Base-by-base conservation (phyloP, 805 yeast genomes). In the Ogataea zsoltii region DNA sequence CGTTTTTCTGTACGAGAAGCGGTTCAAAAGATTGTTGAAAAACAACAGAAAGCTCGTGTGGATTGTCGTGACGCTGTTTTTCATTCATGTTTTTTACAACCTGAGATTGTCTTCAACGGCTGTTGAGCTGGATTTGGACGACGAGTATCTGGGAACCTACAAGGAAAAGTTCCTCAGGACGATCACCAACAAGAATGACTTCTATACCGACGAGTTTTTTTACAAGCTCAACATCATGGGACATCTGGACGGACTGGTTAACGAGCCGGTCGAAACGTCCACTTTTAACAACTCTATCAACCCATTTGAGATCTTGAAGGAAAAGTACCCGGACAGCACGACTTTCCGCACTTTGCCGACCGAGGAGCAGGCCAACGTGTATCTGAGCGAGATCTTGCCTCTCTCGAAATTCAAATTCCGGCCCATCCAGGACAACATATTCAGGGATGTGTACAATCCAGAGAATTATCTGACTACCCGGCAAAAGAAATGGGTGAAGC, bases 91-190 rank as follows among this genome's bases (percentile, higher is more conserved):
- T 12, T 26, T 51, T 10, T 49, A 47, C 41, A 49, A 41, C 35
- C 21, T 53, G 18, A 35, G 35, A 9, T 7, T 31, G 7, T 11
- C 33, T 1, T 40, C 49, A 1, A 36, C 37, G 10, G 17, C 46
- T 9, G 30, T 54, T 4, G 38, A 46, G 12, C 50, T 59, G 16
- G 55, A 55, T 3, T 39, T 60, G 5, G 63, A 53, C 32, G 57
- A 53, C 15, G 60, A 53, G 28, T 63, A 53, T 45, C 47, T 55
- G n/a, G 68, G 67, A 5, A 62, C 68, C 1, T 63, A 54, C 37
- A 59, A 54, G 38, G 64, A 61, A 26, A 63, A 61, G 45, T 62
- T 53, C 38, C 33, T 63, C 3, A 50, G 46, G 17, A 49, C 58
- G 1, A 47, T 63, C 34, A 51, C 44, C 15, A 45, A 48, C 36